A percentile compares a stretch with the other conserved stretches of the same genome.
These are phyloP conservation scores for Vitis rotundifolia DNA, from an alignment of 164 flowering plant species.

Conservation along the genomic window DNA sequence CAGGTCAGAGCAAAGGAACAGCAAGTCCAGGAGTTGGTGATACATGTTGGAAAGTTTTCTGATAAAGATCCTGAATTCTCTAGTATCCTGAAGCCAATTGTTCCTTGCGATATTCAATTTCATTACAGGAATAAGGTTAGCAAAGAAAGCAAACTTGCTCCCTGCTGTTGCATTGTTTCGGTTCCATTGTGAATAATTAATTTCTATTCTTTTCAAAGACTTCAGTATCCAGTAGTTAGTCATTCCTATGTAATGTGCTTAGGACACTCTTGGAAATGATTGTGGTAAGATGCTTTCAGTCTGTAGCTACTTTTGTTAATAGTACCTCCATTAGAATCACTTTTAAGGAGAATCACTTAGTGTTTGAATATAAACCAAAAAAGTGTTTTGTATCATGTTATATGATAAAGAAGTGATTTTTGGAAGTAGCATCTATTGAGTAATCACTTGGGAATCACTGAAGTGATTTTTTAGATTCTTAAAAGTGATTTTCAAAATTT, in stretches of 20 bases:
- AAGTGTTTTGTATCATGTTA: no score
- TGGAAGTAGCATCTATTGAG: no score
- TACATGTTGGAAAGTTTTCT: constrained; percentile 78
- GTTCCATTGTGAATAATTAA: not conserved
- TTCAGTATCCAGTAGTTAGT: not conserved
- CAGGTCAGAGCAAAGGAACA: constrained; percentile 85
- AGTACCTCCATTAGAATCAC: no score
- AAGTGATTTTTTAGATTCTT: no score
- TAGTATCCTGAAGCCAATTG: constrained; percentile 76
- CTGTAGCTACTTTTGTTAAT: no score
- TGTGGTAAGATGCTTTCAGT: no score
- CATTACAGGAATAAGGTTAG: constrained; percentile 93
- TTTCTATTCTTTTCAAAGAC: not conserved
- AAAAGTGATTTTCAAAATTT: no score
- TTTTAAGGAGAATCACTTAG: no score
- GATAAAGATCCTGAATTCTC: constrained; percentile 40
- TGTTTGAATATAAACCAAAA: no score
- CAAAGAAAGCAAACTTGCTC: not conserved
- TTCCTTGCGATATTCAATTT: constrained; percentile 85
- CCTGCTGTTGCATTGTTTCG: not conserved
- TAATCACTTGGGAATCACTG: no score
- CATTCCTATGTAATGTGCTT: not conserved
- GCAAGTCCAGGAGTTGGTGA: constrained; percentile 78
- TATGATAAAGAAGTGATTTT: no score
- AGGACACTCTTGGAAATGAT: no score